Percentiles rank a stretch among this genome's conserved stretches.
Evolutionary conservation across 257 asterid species (phyloP).

Genomic region (Rehmannia glutinosa): DNA sequence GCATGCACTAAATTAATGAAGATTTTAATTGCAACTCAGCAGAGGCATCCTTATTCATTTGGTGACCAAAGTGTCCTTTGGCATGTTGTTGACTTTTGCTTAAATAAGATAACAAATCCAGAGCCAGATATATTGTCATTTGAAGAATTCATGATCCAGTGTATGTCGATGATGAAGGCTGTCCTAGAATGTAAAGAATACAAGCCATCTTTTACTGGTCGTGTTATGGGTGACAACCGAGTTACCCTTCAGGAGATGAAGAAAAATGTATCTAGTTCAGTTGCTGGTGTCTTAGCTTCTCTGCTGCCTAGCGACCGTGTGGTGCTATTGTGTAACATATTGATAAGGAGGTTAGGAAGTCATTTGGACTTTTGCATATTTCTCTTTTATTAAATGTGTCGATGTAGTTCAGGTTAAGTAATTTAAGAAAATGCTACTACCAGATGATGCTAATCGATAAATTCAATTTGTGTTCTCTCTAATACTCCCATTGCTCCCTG

Average conservation of each 20-base stretch:
- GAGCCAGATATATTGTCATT: conserved; percentile 62
- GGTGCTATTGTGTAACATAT: conserved; percentile 72
- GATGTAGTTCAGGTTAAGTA: neutral
- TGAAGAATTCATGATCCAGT: conserved; percentile 84
- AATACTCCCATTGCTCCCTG: too few relatives aligned
- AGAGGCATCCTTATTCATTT: conserved; percentile 91
- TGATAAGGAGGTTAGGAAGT: conserved; percentile 70
- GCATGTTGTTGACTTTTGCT: conserved; percentile 73
- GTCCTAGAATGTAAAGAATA: conserved; percentile 92
- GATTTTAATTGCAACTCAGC: conserved; percentile 75
- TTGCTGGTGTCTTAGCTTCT: conserved; percentile 71
- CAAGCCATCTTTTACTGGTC: conserved; percentile 75
- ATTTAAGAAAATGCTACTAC: conserved; percentile 4
- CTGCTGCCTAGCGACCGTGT: conserved; percentile 83
- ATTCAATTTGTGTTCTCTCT: neutral
- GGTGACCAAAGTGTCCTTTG: conserved; percentile 84
- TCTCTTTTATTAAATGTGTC: conserved; percentile 4
- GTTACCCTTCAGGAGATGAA: conserved; percentile 76
- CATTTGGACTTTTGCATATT: conserved; percentile 5
- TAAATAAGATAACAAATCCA: conserved; percentile 76
- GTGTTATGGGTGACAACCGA: conserved; percentile 82
- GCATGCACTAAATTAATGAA: conserved; percentile 83
- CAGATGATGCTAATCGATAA: neutral
- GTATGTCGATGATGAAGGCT: conserved; percentile 82
- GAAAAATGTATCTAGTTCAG: conserved; percentile 63